phyloP scores from a whole-genome alignment of 495 filamentous ascomycete genomes.

The Penicillium ochrochloron region DNA sequence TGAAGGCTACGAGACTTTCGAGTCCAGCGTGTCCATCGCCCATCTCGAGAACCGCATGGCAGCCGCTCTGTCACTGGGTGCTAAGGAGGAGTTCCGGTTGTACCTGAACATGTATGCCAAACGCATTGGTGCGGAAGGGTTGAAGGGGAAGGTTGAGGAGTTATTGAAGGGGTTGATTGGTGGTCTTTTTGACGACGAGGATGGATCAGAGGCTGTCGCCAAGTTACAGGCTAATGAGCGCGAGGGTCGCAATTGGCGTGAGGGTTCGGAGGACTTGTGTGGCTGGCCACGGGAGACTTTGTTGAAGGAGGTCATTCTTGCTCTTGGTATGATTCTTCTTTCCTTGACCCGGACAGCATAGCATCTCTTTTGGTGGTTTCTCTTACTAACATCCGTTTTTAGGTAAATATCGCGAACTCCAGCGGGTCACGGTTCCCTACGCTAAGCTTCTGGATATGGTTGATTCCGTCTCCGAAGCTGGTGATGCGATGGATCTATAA shows the following conservation, averaged over 20 bases:
- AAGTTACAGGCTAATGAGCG: slow-evolving; percentile 62
- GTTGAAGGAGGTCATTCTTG: slow-evolving; percentile 85
- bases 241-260: slow-evolving; percentile 60
- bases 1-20: slow-evolving; percentile 91
- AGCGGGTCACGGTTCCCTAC: slow-evolving; percentile 89
- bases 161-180: slow-evolving; percentile 79
- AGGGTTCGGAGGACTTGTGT: slow-evolving; percentile 63
- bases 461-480: slow-evolving; percentile 44
- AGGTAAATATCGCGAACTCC: slow-evolving; percentile 94
- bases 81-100: slow-evolving; percentile 86
- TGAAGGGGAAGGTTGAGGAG: slow-evolving; percentile 89
- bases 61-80: slow-evolving; percentile 80
- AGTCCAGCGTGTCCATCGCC: slow-evolving; percentile 87
- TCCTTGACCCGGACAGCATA: not conserved
- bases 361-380: not conserved
- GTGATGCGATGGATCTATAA: slow-evolving; percentile 61
- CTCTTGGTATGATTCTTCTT: slow-evolving; percentile 72
- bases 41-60: slow-evolving; percentile 96
- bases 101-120: slow-evolving; percentile 97
- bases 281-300: slow-evolving; percentile 88
- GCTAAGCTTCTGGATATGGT: slow-evolving; percentile 72
- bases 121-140: slow-evolving; percentile 86
- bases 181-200: slow-evolving; percentile 61
- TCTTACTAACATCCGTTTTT: slow-evolving; percentile 36
- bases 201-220: slow-evolving; percentile 41